phyloP scores from a whole-genome alignment of 257 asterid genomes.

The Anisodus acutangulus region DNA sequence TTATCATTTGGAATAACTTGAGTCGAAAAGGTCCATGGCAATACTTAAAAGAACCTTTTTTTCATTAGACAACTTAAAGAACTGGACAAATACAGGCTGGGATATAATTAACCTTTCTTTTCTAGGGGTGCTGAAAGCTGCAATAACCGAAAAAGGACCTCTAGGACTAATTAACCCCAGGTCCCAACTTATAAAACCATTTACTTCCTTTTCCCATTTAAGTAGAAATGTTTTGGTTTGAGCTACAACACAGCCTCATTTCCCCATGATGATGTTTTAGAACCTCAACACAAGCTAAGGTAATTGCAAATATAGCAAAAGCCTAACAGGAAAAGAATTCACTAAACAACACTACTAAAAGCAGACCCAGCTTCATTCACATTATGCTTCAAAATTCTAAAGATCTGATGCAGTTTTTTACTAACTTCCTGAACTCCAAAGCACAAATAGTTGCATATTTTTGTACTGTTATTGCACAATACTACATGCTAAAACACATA shows the following conservation, averaged over 20 bases:
- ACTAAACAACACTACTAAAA: background rate
- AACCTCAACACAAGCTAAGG: background rate
- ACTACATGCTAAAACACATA: background rate
- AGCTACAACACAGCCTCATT: background rate
- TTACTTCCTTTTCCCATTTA: background rate
- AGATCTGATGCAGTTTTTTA: background rate
- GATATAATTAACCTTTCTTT: background rate
- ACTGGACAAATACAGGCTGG: background rate
- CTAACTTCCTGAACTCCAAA: background rate
- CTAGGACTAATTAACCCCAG: background rate
- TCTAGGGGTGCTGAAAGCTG: background rate
- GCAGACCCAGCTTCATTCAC: background rate
- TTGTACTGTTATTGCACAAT: background rate
- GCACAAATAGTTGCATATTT: background rate
- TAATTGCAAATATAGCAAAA: background rate
- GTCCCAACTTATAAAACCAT: constrained; percentile 4
- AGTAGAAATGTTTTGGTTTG: constrained; percentile 2
- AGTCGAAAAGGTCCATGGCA: constrained; percentile 4
- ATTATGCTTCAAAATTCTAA: background rate
- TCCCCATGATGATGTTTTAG: background rate
- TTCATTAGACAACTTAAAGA: background rate
- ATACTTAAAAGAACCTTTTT: background rate
- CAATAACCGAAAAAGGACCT: constrained; percentile 11
- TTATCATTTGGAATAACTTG: constrained; percentile 5
- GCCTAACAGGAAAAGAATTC: background rate